Base-by-base conservation (phyloP, 805 yeast species). In the Kurtzmaniella cleridarum region DNA sequence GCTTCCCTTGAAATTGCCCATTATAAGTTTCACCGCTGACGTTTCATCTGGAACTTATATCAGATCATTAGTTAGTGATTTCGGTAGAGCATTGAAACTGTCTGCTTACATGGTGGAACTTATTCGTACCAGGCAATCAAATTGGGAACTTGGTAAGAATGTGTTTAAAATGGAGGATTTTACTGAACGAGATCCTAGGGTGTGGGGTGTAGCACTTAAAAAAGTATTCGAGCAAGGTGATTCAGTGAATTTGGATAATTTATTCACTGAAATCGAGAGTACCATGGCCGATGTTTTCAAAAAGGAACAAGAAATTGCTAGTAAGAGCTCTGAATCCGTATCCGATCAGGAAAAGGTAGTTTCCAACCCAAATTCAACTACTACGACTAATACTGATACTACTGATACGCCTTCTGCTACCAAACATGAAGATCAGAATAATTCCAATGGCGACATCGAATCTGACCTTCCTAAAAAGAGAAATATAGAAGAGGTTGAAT, bases 11-110 rank as follows among this genome's bases (percentile, higher is more conserved):
- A 69, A 74, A 44, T 79, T 87, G 2, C 93, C 95, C 2, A 50
- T 83, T 35, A 51, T 91, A 18, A 90, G 84, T 50, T 77, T 93
- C 48, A 75, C 73, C 12, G 77, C 95, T 3, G 73, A 76, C 27
- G 98, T 91, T 1, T 84, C 96, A 1, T 88, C 97, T 0, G 99
- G 99, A 1, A 93, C 98, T 0, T 93, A 93, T 53, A 89, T 93
- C 35, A 74, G 99, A 48, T 84, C 96, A 2, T 64, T 93, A 39
- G 72, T 93, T 35, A 87, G 95, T 60, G 99, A 93, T 53, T 69
- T 86, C 32, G 98, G 95, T 2, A 75, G 84, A 43, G 84, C 91
- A 0, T 64, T 90, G 54, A 81, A 83, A 13, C 78, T 90, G 0
- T 77, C 86, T 18, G 87, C 95, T 0, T 88, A 88, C 54, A 90